A percentile compares a stretch with the other conserved stretches of the same genome.
These are phyloP conservation scores for Russula vinacea DNA, from an alignment of 768 basidiomycete species.

Conservation along the genomic window DNA sequence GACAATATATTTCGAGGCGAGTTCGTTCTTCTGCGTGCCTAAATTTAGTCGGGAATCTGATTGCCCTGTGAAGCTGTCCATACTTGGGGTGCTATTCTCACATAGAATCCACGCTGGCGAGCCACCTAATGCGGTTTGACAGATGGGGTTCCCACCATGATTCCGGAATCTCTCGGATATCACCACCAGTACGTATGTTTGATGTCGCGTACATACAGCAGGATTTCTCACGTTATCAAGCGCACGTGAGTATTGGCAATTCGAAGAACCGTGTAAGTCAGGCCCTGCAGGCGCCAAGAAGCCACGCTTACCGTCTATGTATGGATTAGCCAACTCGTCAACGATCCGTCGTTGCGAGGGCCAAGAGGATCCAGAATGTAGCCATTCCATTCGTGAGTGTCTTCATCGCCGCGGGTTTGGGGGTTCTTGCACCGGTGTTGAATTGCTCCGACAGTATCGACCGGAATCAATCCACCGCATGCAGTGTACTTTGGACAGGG, in stretches of 20 bases:
- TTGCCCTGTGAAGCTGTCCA: constrained; percentile 41
- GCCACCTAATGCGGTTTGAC: not conserved
- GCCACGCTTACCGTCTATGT: not conserved
- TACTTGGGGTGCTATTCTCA: constrained; percentile 38
- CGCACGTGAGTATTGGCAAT: constrained; percentile 49
- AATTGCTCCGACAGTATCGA: constrained; percentile 39
- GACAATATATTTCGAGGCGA: constrained; percentile 45
- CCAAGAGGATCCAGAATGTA: constrained; percentile 48
- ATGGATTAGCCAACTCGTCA: constrained; percentile 30
- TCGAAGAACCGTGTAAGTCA: constrained; percentile 40
- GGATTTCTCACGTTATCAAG: constrained; percentile 27
- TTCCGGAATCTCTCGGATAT: constrained; percentile 47
- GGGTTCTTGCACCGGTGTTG: not conserved
- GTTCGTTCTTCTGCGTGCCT: not conserved
- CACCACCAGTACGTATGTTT: constrained; percentile 41
- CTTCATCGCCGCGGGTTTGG: not conserved
- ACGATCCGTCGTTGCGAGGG: constrained; percentile 44
- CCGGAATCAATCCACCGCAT: constrained; percentile 48
- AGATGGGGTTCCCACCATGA: constrained; percentile 54
- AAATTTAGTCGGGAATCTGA: constrained; percentile 4
- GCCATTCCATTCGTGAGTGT: constrained; percentile 45
- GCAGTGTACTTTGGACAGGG: constrained; percentile 47
- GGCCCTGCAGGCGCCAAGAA: not conserved
- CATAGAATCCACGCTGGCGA: no score
- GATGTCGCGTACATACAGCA: not conserved